Evolutionary conservation across 208 protist species (phyloP).

Genomic region (Trypanosoma vivax): DNA sequence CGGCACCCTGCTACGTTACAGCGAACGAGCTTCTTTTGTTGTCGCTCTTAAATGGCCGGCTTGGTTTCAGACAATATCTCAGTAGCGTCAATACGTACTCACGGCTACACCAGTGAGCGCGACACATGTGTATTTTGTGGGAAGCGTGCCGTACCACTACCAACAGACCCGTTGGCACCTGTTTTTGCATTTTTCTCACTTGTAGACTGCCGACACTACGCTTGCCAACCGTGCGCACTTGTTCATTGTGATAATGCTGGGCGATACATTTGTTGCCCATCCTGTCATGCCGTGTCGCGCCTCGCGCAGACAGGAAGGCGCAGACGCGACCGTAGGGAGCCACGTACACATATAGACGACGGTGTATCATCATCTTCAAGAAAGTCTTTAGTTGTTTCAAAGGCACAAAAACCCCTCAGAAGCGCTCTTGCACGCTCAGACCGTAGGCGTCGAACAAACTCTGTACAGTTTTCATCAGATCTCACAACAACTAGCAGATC

Average conservation of each 20-base stretch:
- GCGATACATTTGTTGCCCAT: slow-evolving; percentile 58
- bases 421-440: slow-evolving; percentile 36
- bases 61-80: slow-evolving; percentile 79
- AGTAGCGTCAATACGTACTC: slow-evolving; percentile 36
- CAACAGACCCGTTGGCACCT: slow-evolving; percentile 65
- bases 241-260: slow-evolving; percentile 78
- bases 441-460: slow-evolving; percentile 31
- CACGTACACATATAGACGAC: slow-evolving; percentile 61
- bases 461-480: slow-evolving; percentile 53
- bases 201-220: slow-evolving; percentile 85
- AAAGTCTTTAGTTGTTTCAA: slow-evolving; percentile 8
- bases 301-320: slow-evolving; percentile 68
- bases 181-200: slow-evolving; percentile 87
- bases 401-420: not conserved
- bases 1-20: not conserved
- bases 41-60: slow-evolving; percentile 46
- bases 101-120: slow-evolving; percentile 14
- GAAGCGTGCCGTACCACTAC: slow-evolving; percentile 29
- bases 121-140: slow-evolving; percentile 62
- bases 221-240: slow-evolving; percentile 84
- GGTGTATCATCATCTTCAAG: slow-evolving; percentile 62
- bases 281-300: slow-evolving; percentile 67
- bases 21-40: not conserved
- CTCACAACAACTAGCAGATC: slow-evolving; percentile 7
- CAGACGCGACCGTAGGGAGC: slow-evolving; percentile 15